Evolutionary conservation across 2,329 filamentous ascomycete genomes (phyloP).

Genomic region (Fusarium pininemorale): DNA sequence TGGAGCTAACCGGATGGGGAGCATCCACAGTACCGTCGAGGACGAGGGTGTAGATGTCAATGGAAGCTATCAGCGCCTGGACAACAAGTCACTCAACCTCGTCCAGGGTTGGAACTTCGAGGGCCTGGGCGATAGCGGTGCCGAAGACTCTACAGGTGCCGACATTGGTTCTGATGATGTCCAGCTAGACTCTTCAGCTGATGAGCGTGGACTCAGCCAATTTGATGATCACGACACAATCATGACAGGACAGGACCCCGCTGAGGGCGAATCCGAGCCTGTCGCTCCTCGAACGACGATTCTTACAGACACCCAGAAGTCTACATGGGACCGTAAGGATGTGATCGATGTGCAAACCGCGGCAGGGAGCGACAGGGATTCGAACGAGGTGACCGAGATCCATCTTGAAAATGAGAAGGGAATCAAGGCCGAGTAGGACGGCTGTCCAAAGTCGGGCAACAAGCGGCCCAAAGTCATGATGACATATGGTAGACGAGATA

Average conservation of each 20-base stretch:
- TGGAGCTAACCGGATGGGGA: constrained; percentile 29
- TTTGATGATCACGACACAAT: constrained; percentile 45
- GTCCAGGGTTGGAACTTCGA: constrained; percentile 59
- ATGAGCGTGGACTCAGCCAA: constrained; percentile 42
- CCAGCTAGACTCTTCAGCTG: constrained; percentile 53
- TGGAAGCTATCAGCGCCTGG: constrained; percentile 45
- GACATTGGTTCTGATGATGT: constrained; percentile 56
- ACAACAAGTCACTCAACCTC: constrained; percentile 46
- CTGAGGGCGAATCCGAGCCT: constrained; percentile 21
- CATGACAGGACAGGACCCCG: constrained; percentile 39
- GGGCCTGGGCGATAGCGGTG: constrained; percentile 46
- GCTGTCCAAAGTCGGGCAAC: constrained; percentile 11
- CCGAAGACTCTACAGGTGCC: constrained; percentile 45
- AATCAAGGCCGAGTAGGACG: constrained; percentile 36
- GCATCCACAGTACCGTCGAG: constrained; percentile 56
- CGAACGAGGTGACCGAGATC: constrained; percentile 60
- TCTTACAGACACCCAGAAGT: constrained; percentile 45
- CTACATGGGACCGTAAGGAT: constrained; percentile 48
- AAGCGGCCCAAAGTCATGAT: constrained; percentile 13
- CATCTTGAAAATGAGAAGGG: constrained; percentile 55
- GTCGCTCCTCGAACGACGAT: constrained; percentile 21
- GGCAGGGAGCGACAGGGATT: constrained; percentile 49
- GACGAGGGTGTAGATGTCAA: constrained; percentile 58
- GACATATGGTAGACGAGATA: constrained; percentile 25
- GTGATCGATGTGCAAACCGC: constrained; percentile 53